phyloP scores from a whole-genome alignment of 441 rosid genomes.

The Gossypium schwendimanii region DNA sequence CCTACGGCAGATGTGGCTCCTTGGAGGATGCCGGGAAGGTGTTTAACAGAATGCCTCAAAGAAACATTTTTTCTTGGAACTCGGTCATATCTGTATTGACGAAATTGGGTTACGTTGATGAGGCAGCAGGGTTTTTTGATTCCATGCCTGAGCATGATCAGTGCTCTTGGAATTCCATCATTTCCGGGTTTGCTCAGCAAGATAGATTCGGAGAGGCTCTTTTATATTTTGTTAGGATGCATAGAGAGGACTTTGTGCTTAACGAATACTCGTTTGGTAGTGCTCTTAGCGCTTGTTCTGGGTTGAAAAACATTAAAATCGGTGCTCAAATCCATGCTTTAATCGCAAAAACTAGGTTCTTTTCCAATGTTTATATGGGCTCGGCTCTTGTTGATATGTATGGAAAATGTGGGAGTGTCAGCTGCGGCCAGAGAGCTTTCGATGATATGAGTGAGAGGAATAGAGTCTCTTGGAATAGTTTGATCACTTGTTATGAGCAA shows the following conservation, averaged over 20 bases:
- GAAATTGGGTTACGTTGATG: constrained; percentile 44
- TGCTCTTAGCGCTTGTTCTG: constrained; percentile 56
- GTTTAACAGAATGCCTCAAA: constrained; percentile 54
- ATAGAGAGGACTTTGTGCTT: constrained; percentile 33
- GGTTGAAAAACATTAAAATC: constrained; percentile 32
- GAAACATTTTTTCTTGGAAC: constrained; percentile 60
- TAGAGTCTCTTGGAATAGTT: constrained; percentile 76
- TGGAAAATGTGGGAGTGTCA: constrained; percentile 56
- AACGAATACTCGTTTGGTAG: constrained; percentile 64
- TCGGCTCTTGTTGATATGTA: constrained; percentile 77
- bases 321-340: constrained; percentile 66
- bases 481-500: constrained; percentile 74
- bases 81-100: constrained; percentile 37
- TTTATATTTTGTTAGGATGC: constrained; percentile 53
- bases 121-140: constrained; percentile 37
- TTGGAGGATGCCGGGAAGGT: constrained; percentile 37
- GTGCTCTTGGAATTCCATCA: constrained; percentile 72
- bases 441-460: constrained; percentile 49
- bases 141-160: constrained; percentile 56
- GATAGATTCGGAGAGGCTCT: constrained; percentile 50
- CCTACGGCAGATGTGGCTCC: constrained; percentile 46
- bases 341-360: constrained; percentile 36
- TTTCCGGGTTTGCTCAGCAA: constrained; percentile 63
- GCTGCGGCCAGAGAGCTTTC: constrained; percentile 47
- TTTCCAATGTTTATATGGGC: constrained; percentile 50